A percentile compares a stretch with the other conserved stretches of the same genome.
These are phyloP conservation scores for Russula compacta DNA, from an alignment of 768 basidiomycete genomes.

Conservation along the genomic window DNA sequence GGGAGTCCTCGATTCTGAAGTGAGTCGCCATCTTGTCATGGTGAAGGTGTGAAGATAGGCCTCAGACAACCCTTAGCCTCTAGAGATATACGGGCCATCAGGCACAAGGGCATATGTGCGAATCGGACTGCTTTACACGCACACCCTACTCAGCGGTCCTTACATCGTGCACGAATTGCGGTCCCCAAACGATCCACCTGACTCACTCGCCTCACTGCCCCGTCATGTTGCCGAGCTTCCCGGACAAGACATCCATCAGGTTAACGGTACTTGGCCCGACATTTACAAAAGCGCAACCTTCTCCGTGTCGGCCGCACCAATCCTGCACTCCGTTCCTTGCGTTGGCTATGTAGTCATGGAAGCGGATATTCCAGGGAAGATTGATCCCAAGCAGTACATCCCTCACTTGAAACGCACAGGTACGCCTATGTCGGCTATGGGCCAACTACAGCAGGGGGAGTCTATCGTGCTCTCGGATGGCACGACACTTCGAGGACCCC, in stretches of 20 bases:
- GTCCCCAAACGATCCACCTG: constrained; percentile 46
- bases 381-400: constrained; percentile 57
- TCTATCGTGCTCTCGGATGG: constrained; percentile 60
- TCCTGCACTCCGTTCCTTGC: constrained; percentile 72
- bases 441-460: constrained; percentile 55
- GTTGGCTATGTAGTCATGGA: constrained; percentile 72
- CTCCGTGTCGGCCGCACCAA: constrained; percentile 68
- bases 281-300: constrained; percentile 49
- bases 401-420: constrained; percentile 62
- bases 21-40: not conserved
- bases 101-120: constrained; percentile 80
- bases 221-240: constrained; percentile 46
- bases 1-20: constrained; percentile 9
- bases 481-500: constrained; percentile 59
- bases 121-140: constrained; percentile 53
- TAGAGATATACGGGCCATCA: constrained; percentile 81
- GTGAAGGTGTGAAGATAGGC: not conserved
- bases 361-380: constrained; percentile 64
- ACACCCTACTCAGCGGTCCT: constrained; percentile 53
- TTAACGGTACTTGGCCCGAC: constrained; percentile 54
- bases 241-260: constrained; percentile 57
- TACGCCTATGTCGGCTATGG: constrained; percentile 59
- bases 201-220: constrained; percentile 27
- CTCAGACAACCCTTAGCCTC: constrained; percentile 33
- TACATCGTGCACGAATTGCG: constrained; percentile 83